phyloP scores from a whole-genome alignment of 495 filamentous ascomycete species.

The Talaromyces stipitatus region DNA sequence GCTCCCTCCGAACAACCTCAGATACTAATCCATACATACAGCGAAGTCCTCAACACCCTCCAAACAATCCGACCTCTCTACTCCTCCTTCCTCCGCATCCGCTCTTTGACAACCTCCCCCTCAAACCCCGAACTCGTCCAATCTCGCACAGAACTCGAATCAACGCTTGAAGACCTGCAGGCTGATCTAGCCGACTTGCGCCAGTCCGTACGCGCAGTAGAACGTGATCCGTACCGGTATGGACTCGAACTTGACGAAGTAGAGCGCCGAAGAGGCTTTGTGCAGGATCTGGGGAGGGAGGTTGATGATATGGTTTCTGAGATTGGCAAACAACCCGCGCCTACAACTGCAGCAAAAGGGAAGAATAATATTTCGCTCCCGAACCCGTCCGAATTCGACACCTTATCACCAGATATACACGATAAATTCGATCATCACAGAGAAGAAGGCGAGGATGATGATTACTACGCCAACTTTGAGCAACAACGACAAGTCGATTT shows the following conservation, averaged over 20 bases:
- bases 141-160: conserved; percentile 73
- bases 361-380: conserved; percentile 45
- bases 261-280: conserved; percentile 67
- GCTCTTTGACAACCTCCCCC: conserved; percentile 64
- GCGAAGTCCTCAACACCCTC: conserved; percentile 80
- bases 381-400: conserved; percentile 64
- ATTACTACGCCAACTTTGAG: conserved; percentile 79
- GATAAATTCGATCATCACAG: conserved; percentile 1
- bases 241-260: conserved; percentile 83
- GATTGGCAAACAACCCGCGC: conserved; percentile 45
- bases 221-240: conserved; percentile 82
- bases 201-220: conserved; percentile 80
- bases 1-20: background rate
- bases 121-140: conserved; percentile 79
- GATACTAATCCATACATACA: conserved; percentile 23
- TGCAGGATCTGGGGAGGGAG: conserved; percentile 83
- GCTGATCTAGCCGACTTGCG: conserved; percentile 85
- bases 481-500: conserved; percentile 84
- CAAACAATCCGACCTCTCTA: conserved; percentile 75
- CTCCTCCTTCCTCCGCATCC: conserved; percentile 92
- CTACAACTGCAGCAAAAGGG: conserved; percentile 8
- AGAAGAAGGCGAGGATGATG: conserved; percentile 38
- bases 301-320: conserved; percentile 84
- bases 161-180: conserved; percentile 64
- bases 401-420: conserved; percentile 18